These are phyloP conservation scores for Alternaria gansuensis DNA, from an alignment of 2,329 filamentous ascomycete species.

Conservation along the genomic window DNA sequence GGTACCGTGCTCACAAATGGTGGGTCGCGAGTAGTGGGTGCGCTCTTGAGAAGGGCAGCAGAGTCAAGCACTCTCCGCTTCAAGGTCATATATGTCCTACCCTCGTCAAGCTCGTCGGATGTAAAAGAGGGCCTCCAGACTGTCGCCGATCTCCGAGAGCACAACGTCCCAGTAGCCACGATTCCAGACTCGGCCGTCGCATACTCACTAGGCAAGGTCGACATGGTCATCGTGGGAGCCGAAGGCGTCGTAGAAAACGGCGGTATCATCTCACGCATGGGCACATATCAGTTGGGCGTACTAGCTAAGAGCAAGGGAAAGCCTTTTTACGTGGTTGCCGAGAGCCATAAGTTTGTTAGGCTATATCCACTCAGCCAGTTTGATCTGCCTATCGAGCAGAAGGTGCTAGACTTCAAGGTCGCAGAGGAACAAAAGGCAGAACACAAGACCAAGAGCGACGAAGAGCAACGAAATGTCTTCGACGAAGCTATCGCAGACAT, in stretches of 20 bases:
- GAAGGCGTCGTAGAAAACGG: slow-evolving; percentile 95
- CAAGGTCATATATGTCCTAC: slow-evolving; percentile 76
- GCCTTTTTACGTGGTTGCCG: slow-evolving; percentile 88
- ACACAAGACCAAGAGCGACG: slow-evolving; percentile 17
- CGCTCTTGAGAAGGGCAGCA: slow-evolving; percentile 76
- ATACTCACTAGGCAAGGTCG: slow-evolving; percentile 78
- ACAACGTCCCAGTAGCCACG: slow-evolving; percentile 82
- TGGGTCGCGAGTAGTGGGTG: slow-evolving; percentile 82
- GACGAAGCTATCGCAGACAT: slow-evolving; percentile 53
- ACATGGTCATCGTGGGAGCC: slow-evolving; percentile 71
- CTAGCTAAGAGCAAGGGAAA: slow-evolving; percentile 77
- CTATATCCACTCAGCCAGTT: slow-evolving; percentile 84
- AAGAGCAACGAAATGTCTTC: slow-evolving; percentile 54
- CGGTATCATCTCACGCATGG: slow-evolving; percentile 87
- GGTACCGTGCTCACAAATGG: slow-evolving; percentile 89
- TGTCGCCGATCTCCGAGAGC: slow-evolving; percentile 74
- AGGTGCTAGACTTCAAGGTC: slow-evolving; percentile 76
- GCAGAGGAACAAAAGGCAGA: slow-evolving; percentile 50
- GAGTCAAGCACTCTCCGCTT: slow-evolving; percentile 74
- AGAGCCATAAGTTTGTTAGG: slow-evolving; percentile 96
- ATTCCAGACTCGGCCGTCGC: slow-evolving; percentile 80
- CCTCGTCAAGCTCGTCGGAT: slow-evolving; percentile 48
- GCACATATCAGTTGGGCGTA: slow-evolving; percentile 84
- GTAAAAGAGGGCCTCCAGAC: slow-evolving; percentile 70
- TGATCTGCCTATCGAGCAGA: slow-evolving; percentile 81